Conservation (phyloP, 2,329 filamentous ascomycete genomes). For the Beauveria australis region DNA sequence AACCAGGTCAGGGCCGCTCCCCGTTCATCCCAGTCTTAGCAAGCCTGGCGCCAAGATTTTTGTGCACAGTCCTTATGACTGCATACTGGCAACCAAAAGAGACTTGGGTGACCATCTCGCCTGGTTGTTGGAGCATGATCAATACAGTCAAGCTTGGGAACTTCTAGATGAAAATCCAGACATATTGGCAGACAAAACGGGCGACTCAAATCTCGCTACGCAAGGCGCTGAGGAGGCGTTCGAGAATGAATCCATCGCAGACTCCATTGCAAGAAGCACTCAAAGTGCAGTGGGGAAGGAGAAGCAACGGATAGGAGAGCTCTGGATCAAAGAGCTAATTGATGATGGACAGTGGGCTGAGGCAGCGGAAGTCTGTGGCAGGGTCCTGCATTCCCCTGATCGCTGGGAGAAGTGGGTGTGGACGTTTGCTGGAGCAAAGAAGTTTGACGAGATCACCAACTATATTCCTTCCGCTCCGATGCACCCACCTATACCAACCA, state of each 20-base stretch:
- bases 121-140: slow-evolving; percentile 76
- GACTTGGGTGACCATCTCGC: slow-evolving; percentile 76
- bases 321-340: slow-evolving; percentile 86
- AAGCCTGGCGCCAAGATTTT: slow-evolving; percentile 66
- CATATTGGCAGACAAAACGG: slow-evolving; percentile 39
- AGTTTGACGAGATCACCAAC: slow-evolving; percentile 81
- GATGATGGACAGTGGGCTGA: slow-evolving; percentile 63
- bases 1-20: slow-evolving; percentile 20
- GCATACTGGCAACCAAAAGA: slow-evolving; percentile 81
- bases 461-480: slow-evolving; percentile 73
- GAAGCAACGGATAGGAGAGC: slow-evolving; percentile 82
- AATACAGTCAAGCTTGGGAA: slow-evolving; percentile 81
- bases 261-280: slow-evolving; percentile 47
- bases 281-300: slow-evolving; percentile 71
- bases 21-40: slow-evolving; percentile 45
- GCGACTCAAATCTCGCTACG: slow-evolving; percentile 21
- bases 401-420: slow-evolving; percentile 96
- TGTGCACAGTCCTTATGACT: slow-evolving; percentile 94
- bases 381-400: slow-evolving; percentile 69
- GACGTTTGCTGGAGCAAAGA: slow-evolving; percentile 77
- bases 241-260: slow-evolving; percentile 54
- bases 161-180: slow-evolving; percentile 84
- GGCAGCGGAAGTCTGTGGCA: slow-evolving; percentile 74
- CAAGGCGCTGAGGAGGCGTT: slow-evolving; percentile 56
- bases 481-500: slow-evolving; percentile 67